Percentiles rank a stretch among this genome's conserved stretches.
Evolutionary conservation across 2,329 filamentous ascomycete genomes (phyloP).

Genomic region (Pyrenochaeta sp.): DNA sequence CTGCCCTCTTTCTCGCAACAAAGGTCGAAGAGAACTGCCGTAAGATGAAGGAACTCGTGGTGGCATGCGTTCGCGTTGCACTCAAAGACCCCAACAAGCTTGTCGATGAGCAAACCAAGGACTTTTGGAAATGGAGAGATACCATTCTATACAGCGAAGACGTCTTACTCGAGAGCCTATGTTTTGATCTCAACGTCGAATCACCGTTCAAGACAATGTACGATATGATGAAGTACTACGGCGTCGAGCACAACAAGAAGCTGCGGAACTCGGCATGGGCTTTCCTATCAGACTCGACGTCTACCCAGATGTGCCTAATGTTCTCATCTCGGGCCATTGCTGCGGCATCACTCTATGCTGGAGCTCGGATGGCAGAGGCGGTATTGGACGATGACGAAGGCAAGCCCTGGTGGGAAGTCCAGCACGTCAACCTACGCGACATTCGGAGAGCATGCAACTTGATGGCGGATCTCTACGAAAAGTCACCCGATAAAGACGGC

Average conservation of each 20-base stretch:
- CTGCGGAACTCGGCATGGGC: slow-evolving; percentile 90
- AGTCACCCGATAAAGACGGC: slow-evolving; percentile 47
- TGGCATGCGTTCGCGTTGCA: slow-evolving; percentile 90
- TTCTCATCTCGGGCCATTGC: slow-evolving; percentile 83
- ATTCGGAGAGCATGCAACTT: slow-evolving; percentile 77
- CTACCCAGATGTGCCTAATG: slow-evolving; percentile 84
- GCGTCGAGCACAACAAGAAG: slow-evolving; percentile 78
- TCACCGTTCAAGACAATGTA: slow-evolving; percentile 87
- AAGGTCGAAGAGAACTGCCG: slow-evolving; percentile 97
- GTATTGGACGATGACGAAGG: slow-evolving; percentile 76
- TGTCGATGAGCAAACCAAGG: slow-evolving; percentile 96
- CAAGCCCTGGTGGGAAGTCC: slow-evolving; percentile 84
- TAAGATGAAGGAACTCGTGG: slow-evolving; percentile 93
- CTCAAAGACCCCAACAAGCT: slow-evolving; percentile 91
- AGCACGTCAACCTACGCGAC: slow-evolving; percentile 74
- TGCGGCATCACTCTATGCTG: slow-evolving; percentile 85
- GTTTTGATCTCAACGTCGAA: slow-evolving; percentile 91
- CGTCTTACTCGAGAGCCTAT: slow-evolving; percentile 86
- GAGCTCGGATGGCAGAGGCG: slow-evolving; percentile 75
- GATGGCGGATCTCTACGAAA: slow-evolving; percentile 67
- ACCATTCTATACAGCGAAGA: slow-evolving; percentile 93
- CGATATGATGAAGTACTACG: slow-evolving; percentile 77
- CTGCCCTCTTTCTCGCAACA: slow-evolving; percentile 89
- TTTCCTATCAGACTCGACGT: slow-evolving; percentile 88
- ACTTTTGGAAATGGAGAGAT: slow-evolving; percentile 98